Percentiles rank a stretch among this genome's conserved stretches.
phyloP scores from a whole-genome alignment of 805 yeast species.

The Starmera quercuum region DNA sequence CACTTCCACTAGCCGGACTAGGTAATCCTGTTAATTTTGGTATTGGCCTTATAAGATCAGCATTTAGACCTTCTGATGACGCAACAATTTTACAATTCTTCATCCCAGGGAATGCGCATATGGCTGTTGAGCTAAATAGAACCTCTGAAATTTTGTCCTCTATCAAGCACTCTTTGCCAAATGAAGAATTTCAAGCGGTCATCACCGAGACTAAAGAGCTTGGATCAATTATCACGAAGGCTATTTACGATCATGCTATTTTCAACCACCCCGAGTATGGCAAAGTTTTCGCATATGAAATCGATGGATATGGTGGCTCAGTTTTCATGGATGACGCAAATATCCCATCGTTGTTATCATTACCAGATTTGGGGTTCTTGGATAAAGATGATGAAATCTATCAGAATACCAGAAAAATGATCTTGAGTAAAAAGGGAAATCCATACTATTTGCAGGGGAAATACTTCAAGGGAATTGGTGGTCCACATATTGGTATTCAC shows the following conservation, averaged over 20 bases:
- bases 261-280: constrained; percentile 66
- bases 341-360: constrained; percentile 70
- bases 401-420: constrained; percentile 73
- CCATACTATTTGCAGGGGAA: constrained; percentile 68
- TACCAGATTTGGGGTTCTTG: constrained; percentile 73
- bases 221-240: constrained; percentile 38
- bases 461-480: constrained; percentile 73
- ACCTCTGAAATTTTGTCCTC: constrained; percentile 21
- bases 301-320: constrained; percentile 77
- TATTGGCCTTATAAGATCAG: constrained; percentile 71
- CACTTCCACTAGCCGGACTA: constrained; percentile 66
- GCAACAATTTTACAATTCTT: constrained; percentile 74
- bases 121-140: constrained; percentile 53
- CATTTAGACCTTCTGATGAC: constrained; percentile 86
- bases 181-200: constrained; percentile 12
- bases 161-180: constrained; percentile 5
- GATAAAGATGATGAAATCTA: constrained; percentile 47
- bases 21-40: constrained; percentile 77
- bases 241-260: constrained; percentile 57
- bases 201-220: constrained; percentile 24
- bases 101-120: constrained; percentile 79
- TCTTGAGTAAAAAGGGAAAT: constrained; percentile 59
- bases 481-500: constrained; percentile 79
- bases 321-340: constrained; percentile 88
- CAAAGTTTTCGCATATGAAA: constrained; percentile 77